Evolutionary conservation across 2,329 filamentous ascomycete genomes (phyloP).

Genomic region (Colletotrichum eremochloae): DNA sequence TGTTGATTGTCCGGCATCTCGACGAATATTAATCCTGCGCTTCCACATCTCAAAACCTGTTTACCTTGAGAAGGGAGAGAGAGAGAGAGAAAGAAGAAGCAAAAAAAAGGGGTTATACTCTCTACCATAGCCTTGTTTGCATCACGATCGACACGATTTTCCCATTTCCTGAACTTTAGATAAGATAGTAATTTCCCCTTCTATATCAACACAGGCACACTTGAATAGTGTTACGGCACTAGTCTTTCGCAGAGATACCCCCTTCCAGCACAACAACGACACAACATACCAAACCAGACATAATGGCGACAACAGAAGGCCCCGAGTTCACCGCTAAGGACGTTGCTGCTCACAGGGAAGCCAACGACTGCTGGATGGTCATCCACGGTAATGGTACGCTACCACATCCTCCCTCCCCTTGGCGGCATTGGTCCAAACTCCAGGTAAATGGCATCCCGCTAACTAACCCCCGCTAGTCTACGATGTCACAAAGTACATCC

Average conservation of each 20-base stretch:
- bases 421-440: not conserved
- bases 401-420: not conserved
- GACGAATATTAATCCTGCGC: slow-evolving; percentile 27
- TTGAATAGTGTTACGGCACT: not conserved
- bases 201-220: slow-evolving; percentile 7
- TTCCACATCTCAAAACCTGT: slow-evolving; percentile 23
- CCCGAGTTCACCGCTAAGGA: slow-evolving; percentile 54
- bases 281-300: slow-evolving; percentile 9
- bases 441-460: not conserved
- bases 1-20: not conserved
- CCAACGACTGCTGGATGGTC: slow-evolving; percentile 65
- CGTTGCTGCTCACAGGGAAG: slow-evolving; percentile 63
- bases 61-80: not conserved
- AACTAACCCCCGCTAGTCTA: slow-evolving; percentile 60
- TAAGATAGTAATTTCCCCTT: slow-evolving; percentile 16
- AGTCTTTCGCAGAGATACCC: slow-evolving; percentile 12
- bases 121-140: slow-evolving; percentile 5
- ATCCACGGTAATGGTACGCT: slow-evolving; percentile 67
- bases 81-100: not conserved
- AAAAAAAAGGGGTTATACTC: slow-evolving; percentile 1
- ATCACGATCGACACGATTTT: slow-evolving; percentile 10
- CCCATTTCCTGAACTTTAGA: not conserved
- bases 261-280: not conserved
- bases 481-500: slow-evolving; percentile 68
- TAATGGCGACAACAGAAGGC: slow-evolving; percentile 41